Evolutionary conservation across 108 stramenopile species (phyloP).

Genomic region (Nitzschia sp.): DNA sequence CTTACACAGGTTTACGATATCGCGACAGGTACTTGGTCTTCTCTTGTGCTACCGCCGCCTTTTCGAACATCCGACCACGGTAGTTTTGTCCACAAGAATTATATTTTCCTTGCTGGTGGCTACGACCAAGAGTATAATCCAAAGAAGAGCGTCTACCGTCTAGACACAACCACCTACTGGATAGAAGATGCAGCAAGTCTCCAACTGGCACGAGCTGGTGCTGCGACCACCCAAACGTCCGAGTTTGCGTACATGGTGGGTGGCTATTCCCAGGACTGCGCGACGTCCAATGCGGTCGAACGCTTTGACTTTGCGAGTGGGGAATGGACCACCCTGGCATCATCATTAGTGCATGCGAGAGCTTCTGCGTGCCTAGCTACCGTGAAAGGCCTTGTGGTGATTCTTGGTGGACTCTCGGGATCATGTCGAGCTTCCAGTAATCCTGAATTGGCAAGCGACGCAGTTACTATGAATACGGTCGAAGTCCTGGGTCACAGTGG

Average conservation of each 20-base stretch:
- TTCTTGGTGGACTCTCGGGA: background rate
- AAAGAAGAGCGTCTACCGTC: background rate
- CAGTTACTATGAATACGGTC: constrained; percentile 43
- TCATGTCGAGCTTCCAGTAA: background rate
- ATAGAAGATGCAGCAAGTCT: constrained; percentile 6
- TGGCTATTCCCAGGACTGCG: constrained; percentile 59
- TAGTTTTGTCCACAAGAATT: constrained; percentile 30
- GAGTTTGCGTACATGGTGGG: constrained; percentile 50
- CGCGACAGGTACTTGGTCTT: constrained; percentile 48
- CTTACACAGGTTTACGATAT: constrained; percentile 55
- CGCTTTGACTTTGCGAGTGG: constrained; percentile 36
- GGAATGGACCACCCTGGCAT: constrained; percentile 25
- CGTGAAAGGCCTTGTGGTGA: background rate
- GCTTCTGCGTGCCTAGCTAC: background rate
- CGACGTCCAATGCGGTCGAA: constrained; percentile 47
- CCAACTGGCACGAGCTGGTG: background rate
- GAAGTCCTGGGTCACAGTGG: constrained; percentile 48
- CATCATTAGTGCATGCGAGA: background rate
- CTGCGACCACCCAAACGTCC: background rate
- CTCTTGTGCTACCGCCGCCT: constrained; percentile 35
- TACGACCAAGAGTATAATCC: constrained; percentile 49
- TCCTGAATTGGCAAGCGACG: background rate
- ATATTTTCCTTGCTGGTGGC: constrained; percentile 62
- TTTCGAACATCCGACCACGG: constrained; percentile 51
- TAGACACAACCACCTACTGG: background rate